These are phyloP conservation scores for Caryopteris hybrid DNA, from an alignment of 305 asterid genomes.

Conservation along the genomic window DNA sequence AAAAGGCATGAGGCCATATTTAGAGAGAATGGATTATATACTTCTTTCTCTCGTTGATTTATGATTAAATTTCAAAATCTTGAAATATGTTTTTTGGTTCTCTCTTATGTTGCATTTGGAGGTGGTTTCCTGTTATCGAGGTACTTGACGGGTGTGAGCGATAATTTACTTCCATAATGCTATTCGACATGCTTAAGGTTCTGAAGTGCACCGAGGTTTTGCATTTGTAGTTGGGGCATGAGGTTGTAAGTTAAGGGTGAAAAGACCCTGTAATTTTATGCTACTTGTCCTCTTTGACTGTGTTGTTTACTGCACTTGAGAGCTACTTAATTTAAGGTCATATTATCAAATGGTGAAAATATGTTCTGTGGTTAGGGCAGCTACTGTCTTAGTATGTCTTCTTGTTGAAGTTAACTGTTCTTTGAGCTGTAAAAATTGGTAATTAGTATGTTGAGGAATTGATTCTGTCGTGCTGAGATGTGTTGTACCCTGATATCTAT, in stretches of 20 bases:
- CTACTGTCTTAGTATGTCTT: too few species aligned
- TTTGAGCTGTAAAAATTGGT: not conserved
- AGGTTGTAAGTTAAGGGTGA: not conserved
- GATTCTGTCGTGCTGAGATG: not conserved
- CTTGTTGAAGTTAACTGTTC: not conserved
- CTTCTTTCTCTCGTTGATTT: too few species aligned
- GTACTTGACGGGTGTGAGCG: not conserved
- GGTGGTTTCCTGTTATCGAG: not conserved
- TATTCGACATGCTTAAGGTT: not conserved
- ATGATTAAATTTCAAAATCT: too few species aligned
- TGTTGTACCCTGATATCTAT: not conserved
- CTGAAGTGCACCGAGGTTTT: slow-evolving; percentile 1
- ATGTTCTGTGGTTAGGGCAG: too few species aligned
- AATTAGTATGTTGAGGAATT: not conserved
- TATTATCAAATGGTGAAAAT: not conserved
- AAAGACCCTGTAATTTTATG: not conserved
- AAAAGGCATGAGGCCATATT: too few species aligned
- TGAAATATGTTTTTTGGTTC: not conserved
- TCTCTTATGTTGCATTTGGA: not conserved
- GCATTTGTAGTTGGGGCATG: not conserved
- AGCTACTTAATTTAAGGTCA: not conserved
- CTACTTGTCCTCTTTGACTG: not conserved
- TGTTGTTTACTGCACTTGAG: not conserved
- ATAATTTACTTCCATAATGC: not conserved
- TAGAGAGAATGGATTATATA: too few species aligned